Evolutionary conservation across 768 basidiomycete genomes (phyloP).

Genomic region (Tulasnella sp.): DNA sequence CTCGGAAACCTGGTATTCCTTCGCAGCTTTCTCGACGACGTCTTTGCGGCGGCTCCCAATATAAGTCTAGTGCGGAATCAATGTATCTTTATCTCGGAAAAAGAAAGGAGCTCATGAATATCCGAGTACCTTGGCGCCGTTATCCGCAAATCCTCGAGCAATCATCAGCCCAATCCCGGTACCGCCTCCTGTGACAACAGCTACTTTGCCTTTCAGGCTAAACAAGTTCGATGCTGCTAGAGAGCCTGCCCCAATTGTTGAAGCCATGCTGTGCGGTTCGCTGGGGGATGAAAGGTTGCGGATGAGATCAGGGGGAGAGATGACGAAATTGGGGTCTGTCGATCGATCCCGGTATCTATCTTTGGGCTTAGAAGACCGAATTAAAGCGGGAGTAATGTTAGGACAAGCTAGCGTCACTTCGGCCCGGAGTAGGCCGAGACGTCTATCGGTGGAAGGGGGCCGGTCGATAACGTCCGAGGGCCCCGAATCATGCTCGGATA

Average conservation of each 20-base stretch:
- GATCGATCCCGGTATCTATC: not conserved
- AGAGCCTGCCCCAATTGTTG: not conserved
- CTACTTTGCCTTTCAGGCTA: slow-evolving; percentile 31
- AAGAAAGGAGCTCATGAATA: not conserved
- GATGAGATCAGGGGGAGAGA: not conserved
- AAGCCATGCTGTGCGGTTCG: not conserved
- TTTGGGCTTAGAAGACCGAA: not conserved
- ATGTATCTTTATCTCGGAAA: not conserved
- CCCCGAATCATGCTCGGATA: too few species aligned
- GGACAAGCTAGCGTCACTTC: not conserved
- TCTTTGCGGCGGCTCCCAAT: slow-evolving; percentile 71
- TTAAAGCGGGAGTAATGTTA: not conserved
- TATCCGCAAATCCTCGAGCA: slow-evolving; percentile 69
- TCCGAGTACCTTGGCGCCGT: slow-evolving; percentile 66
- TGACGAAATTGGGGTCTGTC: not conserved
- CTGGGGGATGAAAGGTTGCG: not conserved
- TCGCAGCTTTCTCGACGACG: slow-evolving; percentile 53
- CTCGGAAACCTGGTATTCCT: slow-evolving; percentile 39
- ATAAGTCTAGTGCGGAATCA: slow-evolving; percentile 46
- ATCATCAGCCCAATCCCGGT: slow-evolving; percentile 60
- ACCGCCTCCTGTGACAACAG: slow-evolving; percentile 33
- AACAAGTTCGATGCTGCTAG: slow-evolving; percentile 23
- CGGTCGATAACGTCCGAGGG: too few species aligned
- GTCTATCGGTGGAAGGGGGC: too few species aligned
- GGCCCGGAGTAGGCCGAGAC: not conserved